phyloP scores from a whole-genome alignment of 2,329 filamentous ascomycete genomes.

The Epichloe scottii region DNA sequence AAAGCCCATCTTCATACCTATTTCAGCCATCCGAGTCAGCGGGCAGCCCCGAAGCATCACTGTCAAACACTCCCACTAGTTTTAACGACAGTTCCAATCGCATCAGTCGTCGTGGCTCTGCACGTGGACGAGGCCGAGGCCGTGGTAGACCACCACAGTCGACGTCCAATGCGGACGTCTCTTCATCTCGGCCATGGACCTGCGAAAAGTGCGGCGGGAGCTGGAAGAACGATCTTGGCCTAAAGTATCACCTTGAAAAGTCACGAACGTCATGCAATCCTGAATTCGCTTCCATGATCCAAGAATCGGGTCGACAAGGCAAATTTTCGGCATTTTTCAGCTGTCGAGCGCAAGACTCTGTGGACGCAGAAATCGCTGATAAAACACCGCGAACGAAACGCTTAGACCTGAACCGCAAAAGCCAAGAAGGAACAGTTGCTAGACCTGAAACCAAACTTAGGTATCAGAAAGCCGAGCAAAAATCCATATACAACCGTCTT shows the following conservation, averaged over 20 bases:
- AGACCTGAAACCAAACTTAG: not conserved
- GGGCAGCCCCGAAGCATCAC: not conserved
- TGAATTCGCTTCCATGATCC: constrained; percentile 12
- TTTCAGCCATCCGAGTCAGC: not conserved
- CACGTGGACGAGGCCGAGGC: constrained; percentile 4
- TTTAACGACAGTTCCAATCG: not conserved
- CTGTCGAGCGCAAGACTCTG: not conserved
- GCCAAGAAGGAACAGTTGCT: not conserved
- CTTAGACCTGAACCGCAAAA: too few relatives aligned
- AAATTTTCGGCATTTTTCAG: constrained; percentile 5
- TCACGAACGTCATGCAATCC: constrained; percentile 42
- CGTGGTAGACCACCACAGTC: constrained; percentile 4
- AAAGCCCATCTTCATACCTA: not conserved
- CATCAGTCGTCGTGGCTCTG: not conserved
- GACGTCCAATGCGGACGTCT: constrained; percentile 6
- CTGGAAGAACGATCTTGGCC: constrained; percentile 46
- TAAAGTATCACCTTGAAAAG: constrained; percentile 47
- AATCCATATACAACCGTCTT: not conserved
- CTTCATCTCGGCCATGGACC: constrained; percentile 22
- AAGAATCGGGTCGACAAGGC: constrained; percentile 9
- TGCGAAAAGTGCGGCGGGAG: constrained; percentile 40
- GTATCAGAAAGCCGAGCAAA: not conserved
- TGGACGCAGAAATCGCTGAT: not conserved
- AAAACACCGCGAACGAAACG: not conserved
- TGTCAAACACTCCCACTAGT: not conserved